phyloP scores from a whole-genome alignment of 1,284 basidiomycete genomes.

The Violaceomyces palustris region DNA sequence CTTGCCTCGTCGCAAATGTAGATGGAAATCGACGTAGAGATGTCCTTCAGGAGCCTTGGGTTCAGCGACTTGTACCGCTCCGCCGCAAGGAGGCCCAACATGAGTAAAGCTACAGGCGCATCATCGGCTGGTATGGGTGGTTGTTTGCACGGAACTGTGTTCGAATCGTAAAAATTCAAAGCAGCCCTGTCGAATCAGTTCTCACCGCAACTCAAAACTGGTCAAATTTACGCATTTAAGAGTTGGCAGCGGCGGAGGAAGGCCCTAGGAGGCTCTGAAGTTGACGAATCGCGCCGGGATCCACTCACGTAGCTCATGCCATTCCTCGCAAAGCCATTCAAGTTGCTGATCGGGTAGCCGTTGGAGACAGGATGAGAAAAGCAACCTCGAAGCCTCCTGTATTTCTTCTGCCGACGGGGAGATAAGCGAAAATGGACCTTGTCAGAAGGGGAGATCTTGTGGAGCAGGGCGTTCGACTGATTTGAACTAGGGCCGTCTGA shows the following conservation, averaged over 20 bases:
- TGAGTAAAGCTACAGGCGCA: slow-evolving; percentile 5
- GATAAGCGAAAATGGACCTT: too few species aligned
- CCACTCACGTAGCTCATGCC: slow-evolving; percentile 60
- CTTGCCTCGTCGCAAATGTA: slow-evolving; percentile 71
- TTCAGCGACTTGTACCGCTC: slow-evolving; percentile 74
- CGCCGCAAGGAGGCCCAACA: slow-evolving; percentile 63
- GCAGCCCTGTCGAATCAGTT: slow-evolving; percentile 56
- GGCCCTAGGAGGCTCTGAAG: too few species aligned
- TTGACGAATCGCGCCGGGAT: too few species aligned
- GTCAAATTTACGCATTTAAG: background rate
- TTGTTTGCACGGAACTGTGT: background rate
- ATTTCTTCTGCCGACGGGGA: too few species aligned
- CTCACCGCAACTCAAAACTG: slow-evolving; percentile 35
- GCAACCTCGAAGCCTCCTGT: slow-evolving; percentile 12
- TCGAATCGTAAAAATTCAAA: too few species aligned
- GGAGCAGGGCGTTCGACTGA: slow-evolving; percentile 7
- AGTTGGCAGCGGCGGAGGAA: slow-evolving; percentile 62
- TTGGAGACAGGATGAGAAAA: slow-evolving; percentile 11
- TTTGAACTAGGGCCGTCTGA: slow-evolving; percentile 1
- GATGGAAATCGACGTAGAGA: slow-evolving; percentile 72
- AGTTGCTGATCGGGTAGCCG: slow-evolving; percentile 11
- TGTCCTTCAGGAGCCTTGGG: slow-evolving; percentile 69
- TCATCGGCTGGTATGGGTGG: background rate
- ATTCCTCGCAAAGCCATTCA: slow-evolving; percentile 22
- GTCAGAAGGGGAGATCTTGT: too few species aligned